Conservation (phyloP, 2,329 filamentous ascomycete genomes). For the Neoarthrinium moseri region DNA sequence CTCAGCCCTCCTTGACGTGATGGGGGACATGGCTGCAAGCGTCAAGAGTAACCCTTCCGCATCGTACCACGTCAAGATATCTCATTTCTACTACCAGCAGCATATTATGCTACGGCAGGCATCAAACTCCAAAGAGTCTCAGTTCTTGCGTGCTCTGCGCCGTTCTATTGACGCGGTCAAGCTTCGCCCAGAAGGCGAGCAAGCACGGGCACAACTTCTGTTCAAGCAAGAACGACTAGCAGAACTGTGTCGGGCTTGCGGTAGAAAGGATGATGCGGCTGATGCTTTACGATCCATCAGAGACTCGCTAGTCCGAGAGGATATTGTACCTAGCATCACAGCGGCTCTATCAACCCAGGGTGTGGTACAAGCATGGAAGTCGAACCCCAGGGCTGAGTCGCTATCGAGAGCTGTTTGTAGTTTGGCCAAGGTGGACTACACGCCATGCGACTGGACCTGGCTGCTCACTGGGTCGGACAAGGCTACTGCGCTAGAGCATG, state of each 20-base stretch:
- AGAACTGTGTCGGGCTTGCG: slow-evolving; percentile 54
- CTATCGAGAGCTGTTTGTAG: slow-evolving; percentile 60
- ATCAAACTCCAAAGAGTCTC: slow-evolving; percentile 37
- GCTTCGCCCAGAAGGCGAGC: slow-evolving; percentile 51
- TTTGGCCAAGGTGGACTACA: slow-evolving; percentile 58
- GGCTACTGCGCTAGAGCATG: slow-evolving; percentile 59
- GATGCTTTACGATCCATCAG: slow-evolving; percentile 61
- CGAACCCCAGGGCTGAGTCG: slow-evolving; percentile 45
- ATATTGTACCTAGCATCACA: slow-evolving; percentile 54
- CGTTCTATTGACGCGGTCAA: slow-evolving; percentile 64
- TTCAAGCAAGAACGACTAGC: slow-evolving; percentile 68
- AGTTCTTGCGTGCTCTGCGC: slow-evolving; percentile 56
- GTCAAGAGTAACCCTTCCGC: slow-evolving; percentile 27
- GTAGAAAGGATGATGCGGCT: slow-evolving; percentile 55
- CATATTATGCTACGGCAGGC: slow-evolving; percentile 48
- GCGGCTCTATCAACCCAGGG: slow-evolving; percentile 47
- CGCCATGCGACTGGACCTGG: slow-evolving; percentile 56
- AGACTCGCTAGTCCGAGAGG: slow-evolving; percentile 58
- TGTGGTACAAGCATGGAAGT: slow-evolving; percentile 52
- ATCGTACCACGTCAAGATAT: slow-evolving; percentile 65
- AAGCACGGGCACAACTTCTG: slow-evolving; percentile 57
- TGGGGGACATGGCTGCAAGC: slow-evolving; percentile 37
- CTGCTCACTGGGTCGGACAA: slow-evolving; percentile 51
- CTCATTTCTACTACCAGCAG: slow-evolving; percentile 68
- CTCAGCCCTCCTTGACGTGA: slow-evolving; percentile 49